phyloP scores from a whole-genome alignment of 2,329 filamentous ascomycete species.

The Aspergillaceae sp. region DNA sequence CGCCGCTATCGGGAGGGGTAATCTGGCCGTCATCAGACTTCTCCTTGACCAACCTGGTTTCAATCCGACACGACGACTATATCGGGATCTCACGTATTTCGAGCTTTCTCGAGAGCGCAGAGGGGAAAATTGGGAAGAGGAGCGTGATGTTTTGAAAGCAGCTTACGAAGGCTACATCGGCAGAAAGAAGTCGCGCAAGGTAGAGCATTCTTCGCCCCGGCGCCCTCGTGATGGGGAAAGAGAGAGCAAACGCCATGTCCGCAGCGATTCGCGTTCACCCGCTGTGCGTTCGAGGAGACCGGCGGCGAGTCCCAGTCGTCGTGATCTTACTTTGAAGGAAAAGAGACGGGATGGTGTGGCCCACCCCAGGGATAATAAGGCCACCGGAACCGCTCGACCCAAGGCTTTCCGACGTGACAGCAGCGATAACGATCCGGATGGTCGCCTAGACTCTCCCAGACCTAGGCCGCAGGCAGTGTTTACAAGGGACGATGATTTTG shows the following conservation, averaged over 20 bases:
- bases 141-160: constrained; percentile 72
- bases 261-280: constrained; percentile 34
- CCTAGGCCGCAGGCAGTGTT: constrained; percentile 17
- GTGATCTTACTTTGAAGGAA: constrained; percentile 19
- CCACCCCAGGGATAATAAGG: constrained; percentile 17
- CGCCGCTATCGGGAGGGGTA: constrained; percentile 81
- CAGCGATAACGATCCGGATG: constrained; percentile 21
- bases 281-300: constrained; percentile 23
- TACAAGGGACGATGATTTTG: constrained; percentile 25
- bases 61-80: constrained; percentile 66
- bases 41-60: constrained; percentile 70
- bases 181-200: constrained; percentile 26
- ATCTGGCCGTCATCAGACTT: constrained; percentile 74
- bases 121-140: constrained; percentile 84
- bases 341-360: constrained; percentile 17
- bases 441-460: constrained; percentile 19
- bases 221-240: constrained; percentile 33
- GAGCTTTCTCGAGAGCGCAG: constrained; percentile 76
- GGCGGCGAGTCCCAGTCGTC: constrained; percentile 24
- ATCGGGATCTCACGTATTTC: constrained; percentile 71
- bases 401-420: constrained; percentile 18
- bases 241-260: constrained; percentile 24
- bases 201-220: constrained; percentile 30
- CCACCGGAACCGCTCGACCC: constrained; percentile 10
- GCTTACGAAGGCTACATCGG: constrained; percentile 35